These are phyloP conservation scores for Neostapfia colusana DNA, from an alignment of 176 grass and related monocot species.

Conservation along the genomic window DNA sequence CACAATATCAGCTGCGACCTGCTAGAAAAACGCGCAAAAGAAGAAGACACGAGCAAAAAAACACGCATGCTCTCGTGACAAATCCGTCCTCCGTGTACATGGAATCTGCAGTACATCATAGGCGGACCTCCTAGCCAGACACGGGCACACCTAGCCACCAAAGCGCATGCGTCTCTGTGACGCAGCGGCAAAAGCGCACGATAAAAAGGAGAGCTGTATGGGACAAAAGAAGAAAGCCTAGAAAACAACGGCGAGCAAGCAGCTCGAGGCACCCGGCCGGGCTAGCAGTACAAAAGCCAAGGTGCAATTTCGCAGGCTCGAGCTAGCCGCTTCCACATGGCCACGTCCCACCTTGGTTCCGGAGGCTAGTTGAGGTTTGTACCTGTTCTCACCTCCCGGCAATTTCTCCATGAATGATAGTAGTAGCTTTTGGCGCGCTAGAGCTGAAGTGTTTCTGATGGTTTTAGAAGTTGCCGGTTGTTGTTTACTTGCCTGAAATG, in stretches of 20 bases:
- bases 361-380: constrained; percentile 14
- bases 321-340: constrained; percentile 35
- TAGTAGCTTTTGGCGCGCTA: neutral
- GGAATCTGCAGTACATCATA: constrained; percentile 31
- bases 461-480: neutral
- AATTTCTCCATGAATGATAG: neutral
- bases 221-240: constrained; percentile 35
- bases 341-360: constrained; percentile 2
- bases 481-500: constrained; percentile 35
- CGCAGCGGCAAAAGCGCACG: neutral
- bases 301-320: constrained; percentile 18
- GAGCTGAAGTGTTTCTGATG: neutral
- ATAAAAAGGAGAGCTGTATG: constrained; percentile 50
- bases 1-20: neutral
- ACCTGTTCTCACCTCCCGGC: constrained; percentile 7
- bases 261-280: constrained; percentile 14
- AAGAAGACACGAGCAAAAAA: constrained; percentile 13
- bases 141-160: constrained; percentile 16
- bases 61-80: constrained; percentile 36
- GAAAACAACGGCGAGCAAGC: constrained; percentile 14
- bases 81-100: neutral
- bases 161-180: constrained; percentile 10
- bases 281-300: constrained; percentile 34
- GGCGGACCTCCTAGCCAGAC: constrained; percentile 20
- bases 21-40: constrained; percentile 1